Evolutionary conservation across 2,329 filamentous ascomycete species (phyloP).

Genomic region (Simplicillium sp.): DNA sequence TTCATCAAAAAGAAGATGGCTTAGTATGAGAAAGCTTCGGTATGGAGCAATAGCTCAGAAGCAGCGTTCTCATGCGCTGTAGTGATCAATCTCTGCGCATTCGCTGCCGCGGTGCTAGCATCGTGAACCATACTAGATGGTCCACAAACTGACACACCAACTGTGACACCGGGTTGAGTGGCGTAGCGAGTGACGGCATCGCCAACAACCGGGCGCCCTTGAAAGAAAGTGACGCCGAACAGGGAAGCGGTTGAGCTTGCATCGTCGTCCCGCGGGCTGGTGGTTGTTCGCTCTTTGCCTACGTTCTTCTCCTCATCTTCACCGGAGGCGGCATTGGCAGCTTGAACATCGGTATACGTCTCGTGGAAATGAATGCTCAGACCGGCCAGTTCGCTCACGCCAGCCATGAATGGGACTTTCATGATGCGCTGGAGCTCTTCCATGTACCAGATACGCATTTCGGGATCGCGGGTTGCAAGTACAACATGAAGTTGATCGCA

Average conservation of each 20-base stretch:
- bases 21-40: slow-evolving; percentile 13
- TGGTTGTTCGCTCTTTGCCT: background rate
- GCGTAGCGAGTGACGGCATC: slow-evolving; percentile 3
- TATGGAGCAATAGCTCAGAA: slow-evolving; percentile 14
- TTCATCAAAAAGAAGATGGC: background rate
- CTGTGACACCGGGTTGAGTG: slow-evolving; percentile 3
- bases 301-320: background rate
- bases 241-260: slow-evolving; percentile 1
- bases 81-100: slow-evolving; percentile 11
- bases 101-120: slow-evolving; percentile 9
- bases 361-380: slow-evolving; percentile 7
- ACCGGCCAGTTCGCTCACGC: slow-evolving; percentile 3
- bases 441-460: slow-evolving; percentile 18
- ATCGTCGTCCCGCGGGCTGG: background rate
- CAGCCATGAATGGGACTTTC: slow-evolving; percentile 2
- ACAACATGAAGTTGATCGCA: slow-evolving; percentile 10
- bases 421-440: slow-evolving; percentile 9
- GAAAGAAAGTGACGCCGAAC: slow-evolving; percentile 6
- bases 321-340: background rate
- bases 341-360: background rate
- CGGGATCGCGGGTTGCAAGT: slow-evolving; percentile 17
- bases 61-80: slow-evolving; percentile 7
- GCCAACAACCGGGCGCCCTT: slow-evolving; percentile 10
- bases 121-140: slow-evolving; percentile 14
- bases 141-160: slow-evolving; percentile 14